Conservation (phyloP, 2,329 filamentous ascomycete genomes). For the Zarea fungicola region DNA sequence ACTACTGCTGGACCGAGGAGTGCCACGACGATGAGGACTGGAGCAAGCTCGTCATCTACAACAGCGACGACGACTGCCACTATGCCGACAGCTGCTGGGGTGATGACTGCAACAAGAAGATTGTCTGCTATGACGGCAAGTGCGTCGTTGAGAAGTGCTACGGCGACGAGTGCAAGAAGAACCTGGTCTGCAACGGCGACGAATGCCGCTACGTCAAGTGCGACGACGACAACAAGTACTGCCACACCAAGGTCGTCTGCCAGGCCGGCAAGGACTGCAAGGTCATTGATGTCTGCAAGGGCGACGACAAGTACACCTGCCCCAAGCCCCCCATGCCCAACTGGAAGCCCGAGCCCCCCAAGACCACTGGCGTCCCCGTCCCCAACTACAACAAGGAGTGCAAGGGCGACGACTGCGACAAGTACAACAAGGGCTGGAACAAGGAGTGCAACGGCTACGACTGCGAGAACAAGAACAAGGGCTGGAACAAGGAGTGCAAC, state of each 20-base stretch:
- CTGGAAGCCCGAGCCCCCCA: constrained; percentile 13
- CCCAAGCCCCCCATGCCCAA: constrained; percentile 14
- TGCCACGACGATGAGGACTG: constrained; percentile 22
- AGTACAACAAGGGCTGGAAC: background rate
- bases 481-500: background rate
- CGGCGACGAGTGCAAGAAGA: constrained; percentile 27
- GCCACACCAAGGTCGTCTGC: constrained; percentile 27
- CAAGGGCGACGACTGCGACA: background rate
- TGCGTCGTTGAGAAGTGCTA: constrained; percentile 26
- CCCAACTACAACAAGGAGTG: background rate
- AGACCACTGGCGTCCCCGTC: constrained; percentile 12
- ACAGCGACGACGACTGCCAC: constrained; percentile 23
- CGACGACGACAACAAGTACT: constrained; percentile 24
- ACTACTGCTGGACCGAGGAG: constrained; percentile 23
- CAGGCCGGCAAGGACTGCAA: constrained; percentile 20
- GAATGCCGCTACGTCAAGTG: constrained; percentile 27
- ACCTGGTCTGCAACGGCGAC: constrained; percentile 28
- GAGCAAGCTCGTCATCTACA: constrained; percentile 27
- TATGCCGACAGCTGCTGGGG: constrained; percentile 20
- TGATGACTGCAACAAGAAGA: constrained; percentile 25
- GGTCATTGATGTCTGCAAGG: constrained; percentile 18
- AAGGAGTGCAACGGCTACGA: background rate
- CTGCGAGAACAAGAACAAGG: background rate
- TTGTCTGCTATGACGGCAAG: constrained; percentile 28
- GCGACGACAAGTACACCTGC: constrained; percentile 12